Evolutionary conservation across 768 basidiomycete genomes (phyloP), one percentile per base, ranked within the genome.

Genomic region (Mycena polygramma): DNA sequence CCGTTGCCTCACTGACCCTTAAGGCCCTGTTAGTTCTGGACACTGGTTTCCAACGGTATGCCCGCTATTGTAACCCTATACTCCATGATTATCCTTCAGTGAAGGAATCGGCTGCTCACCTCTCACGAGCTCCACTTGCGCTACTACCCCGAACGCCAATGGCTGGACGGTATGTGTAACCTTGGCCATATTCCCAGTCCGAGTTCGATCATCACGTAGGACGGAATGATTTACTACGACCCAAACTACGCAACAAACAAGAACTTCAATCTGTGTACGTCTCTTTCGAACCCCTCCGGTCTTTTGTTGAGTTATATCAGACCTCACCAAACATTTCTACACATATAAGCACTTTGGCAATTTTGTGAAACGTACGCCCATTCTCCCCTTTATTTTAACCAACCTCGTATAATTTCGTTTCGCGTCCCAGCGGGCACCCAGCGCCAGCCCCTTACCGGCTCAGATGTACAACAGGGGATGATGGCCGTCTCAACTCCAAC

Each of bases 151-250:
- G 20, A 85, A 86, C 63, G 75, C 80, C 0, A 75, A 79, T 57
- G 85, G 85, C 20, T 86, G 84, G 84, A 84, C 55, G 36, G 55
- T 57, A 30, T n/a, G 55, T 13, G 17, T 46, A 7, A 15, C 19
- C 19, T 46, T 17, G 41, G 41, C 41, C 4, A 30, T 6, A 41
- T 41, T 15, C 2, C 11, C 41, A 41, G 10, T 41, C 11, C 41
- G 15, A 4, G 4, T 11, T 41, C 11, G 8, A 41, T 10, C 11
- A 30, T 15, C 13, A 36, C 15, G 7, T n/a, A 80, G 63, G 81
- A 81, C 60, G 79, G 79, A 8, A 52, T 82, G 63, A 80, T 84
- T n/a, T 85, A 84, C 75, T 86, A 86, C 57, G 85, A 85, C 66
- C 73, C 81, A 4, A 67, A 78, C 54, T 85, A 81, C 63, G 79